Conservation (phyloP, 2,329 filamentous ascomycete species). For the Escovopsis sp. region DNA sequence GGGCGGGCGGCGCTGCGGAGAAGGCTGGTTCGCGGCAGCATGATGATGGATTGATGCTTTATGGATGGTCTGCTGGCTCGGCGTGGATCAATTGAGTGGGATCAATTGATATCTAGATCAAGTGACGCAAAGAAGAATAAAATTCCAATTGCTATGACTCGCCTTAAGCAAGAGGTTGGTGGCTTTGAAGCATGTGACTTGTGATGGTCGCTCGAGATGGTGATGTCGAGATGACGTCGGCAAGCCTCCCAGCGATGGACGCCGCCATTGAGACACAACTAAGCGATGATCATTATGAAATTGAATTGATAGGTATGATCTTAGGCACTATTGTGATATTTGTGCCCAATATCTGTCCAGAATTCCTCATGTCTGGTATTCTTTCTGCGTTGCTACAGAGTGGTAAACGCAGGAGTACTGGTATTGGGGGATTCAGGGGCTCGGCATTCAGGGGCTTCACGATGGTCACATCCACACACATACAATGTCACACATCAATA, state of each 20-base stretch:
- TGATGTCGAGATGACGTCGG: slow-evolving; percentile 6
- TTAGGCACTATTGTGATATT: neutral
- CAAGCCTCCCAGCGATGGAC: neutral
- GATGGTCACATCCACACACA: too few species aligned
- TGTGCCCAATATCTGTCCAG: too few species aligned
- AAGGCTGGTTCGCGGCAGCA: neutral
- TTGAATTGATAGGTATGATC: neutral
- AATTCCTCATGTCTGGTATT: too few species aligned
- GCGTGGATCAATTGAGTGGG: neutral
- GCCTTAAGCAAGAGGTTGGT: too few species aligned
- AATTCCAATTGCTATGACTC: neutral
- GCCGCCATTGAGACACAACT: neutral
- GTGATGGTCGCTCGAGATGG: slow-evolving; percentile 3
- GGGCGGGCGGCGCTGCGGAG: slow-evolving; percentile 3
- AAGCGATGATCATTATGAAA: too few species aligned
- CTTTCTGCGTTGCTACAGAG: too few species aligned
- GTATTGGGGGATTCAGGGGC: too few species aligned
- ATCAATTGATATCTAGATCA: neutral
- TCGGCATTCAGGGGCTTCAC: too few species aligned
- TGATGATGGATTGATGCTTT: neutral
- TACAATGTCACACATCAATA: too few species aligned
- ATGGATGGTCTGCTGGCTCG: neutral
- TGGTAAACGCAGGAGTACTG: too few species aligned
- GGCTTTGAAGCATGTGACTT: neutral
- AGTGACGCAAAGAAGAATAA: neutral